These are phyloP conservation scores for Fusarium foetens DNA, from an alignment of 2,329 filamentous ascomycete genomes.

Conservation along the genomic window DNA sequence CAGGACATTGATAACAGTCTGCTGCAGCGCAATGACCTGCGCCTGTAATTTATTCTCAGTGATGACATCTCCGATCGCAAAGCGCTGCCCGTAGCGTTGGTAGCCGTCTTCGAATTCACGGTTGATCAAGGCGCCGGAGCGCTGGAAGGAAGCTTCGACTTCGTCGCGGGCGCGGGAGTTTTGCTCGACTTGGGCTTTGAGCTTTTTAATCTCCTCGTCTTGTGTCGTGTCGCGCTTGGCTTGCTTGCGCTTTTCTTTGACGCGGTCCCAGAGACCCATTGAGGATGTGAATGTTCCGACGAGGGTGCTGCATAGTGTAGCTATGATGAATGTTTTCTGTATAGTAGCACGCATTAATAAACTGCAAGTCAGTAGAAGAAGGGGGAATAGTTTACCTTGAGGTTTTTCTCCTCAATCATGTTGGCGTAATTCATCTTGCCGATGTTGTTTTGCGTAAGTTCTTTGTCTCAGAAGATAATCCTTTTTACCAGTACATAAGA, in stretches of 20 bases:
- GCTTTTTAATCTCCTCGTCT: conserved; percentile 43
- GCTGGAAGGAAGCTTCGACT: conserved; percentile 35
- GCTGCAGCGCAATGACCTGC: conserved; percentile 41
- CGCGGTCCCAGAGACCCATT: conserved; percentile 42
- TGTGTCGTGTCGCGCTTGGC: conserved; percentile 37
- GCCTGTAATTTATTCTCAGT: conserved; percentile 43
- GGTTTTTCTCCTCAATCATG: conserved; percentile 43
- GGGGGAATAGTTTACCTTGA: conserved; percentile 12
- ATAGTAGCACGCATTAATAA: not conserved
- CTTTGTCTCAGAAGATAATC: not conserved
- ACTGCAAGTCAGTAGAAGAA: fast-evolving
- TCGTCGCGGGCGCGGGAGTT: conserved; percentile 24
- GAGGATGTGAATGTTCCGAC: conserved; percentile 44
- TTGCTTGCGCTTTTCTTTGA: conserved; percentile 41
- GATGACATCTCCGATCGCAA: conserved; percentile 40
- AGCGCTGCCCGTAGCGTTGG: conserved; percentile 32
- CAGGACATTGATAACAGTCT: conserved; percentile 42
- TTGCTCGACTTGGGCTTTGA: conserved; percentile 33
- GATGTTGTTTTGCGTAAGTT: not conserved
- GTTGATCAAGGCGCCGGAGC: conserved; percentile 39
- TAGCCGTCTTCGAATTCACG: conserved; percentile 42
- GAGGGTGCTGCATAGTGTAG: conserved; percentile 40
- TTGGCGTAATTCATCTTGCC: conserved; percentile 38
- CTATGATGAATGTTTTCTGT: conserved; percentile 44
- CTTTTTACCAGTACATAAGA: not conserved